Conservation (phyloP, 495 filamentous ascomycete genomes). For the Umbilicaria muhlenbergii region DNA sequence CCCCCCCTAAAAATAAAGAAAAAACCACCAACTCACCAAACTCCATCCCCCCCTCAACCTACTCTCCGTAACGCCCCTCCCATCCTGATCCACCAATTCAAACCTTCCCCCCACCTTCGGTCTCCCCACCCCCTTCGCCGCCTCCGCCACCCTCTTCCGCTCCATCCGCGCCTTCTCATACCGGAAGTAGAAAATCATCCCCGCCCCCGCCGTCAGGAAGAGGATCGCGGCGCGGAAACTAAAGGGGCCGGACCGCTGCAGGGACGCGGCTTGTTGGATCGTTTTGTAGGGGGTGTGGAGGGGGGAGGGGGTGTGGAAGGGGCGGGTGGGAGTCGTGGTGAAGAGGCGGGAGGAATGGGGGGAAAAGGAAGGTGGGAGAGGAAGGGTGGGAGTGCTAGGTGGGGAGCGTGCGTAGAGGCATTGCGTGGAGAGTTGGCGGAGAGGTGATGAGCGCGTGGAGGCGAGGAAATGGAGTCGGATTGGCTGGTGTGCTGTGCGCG, state of each 20-base stretch:
- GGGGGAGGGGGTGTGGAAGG: constrained; percentile 5
- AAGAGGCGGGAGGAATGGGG: too few relatives aligned
- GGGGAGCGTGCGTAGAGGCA: too few relatives aligned
- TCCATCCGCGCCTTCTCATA: constrained; percentile 79
- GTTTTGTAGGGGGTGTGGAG: constrained; percentile 13
- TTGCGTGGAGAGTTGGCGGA: constrained; percentile 1
- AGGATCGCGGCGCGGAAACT: constrained; percentile 77
- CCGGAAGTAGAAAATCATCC: constrained; percentile 78
- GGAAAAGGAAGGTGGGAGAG: too few relatives aligned
- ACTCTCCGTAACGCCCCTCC: constrained; percentile 54
- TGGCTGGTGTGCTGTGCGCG: too few relatives aligned
- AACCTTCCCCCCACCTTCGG: constrained; percentile 89
- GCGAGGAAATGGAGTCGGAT: too few relatives aligned
- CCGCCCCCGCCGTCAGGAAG: constrained; percentile 63
- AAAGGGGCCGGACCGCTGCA: constrained; percentile 45
- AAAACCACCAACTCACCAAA: constrained; percentile 45
- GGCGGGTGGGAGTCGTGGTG: background rate
- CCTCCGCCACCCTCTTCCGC: constrained; percentile 70
- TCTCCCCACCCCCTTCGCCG: constrained; percentile 78
- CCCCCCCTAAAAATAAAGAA: background rate
- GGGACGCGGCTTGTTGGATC: constrained; percentile 6
- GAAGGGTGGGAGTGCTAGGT: constrained; percentile 2
- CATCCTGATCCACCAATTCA: constrained; percentile 65
- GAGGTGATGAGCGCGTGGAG: background rate
- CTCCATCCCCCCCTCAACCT: constrained; percentile 78